Evolutionary conservation across 2,329 filamentous ascomycete species (phyloP), one percentile per base, ranked within the genome.

Genomic region (Tolypocladium album): DNA sequence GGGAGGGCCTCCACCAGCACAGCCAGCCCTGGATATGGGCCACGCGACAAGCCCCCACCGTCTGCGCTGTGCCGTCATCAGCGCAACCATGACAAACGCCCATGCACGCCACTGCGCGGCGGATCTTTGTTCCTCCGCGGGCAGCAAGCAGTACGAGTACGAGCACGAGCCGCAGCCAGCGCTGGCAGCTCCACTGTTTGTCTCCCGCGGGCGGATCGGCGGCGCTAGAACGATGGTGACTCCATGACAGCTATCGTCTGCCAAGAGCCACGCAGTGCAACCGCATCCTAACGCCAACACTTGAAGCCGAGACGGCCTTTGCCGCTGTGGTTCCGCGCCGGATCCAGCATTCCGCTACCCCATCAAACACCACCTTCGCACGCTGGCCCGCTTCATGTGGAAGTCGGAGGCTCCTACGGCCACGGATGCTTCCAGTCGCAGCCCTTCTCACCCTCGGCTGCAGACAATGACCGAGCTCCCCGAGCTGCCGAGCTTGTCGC

Each of bases 401-500:
- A 78, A 76, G 61, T 68, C 70, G 64, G 68, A 71, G 69, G 74
- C 72, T 70, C 70, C 73, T 61, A 68, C 68, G 61, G 65, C 40
- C 27, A 24, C 72, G 70, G 73, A 74, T 69, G 72, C 72, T 69
- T 70, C 71, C 65, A 65, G 64, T 60, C 62, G 64, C 64, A 66
- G 64, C 61, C 66, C 66, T 56, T 63, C 66, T 56, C 63, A 69
- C 61, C 64, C 65, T 63, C 68, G 68, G 63, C 66, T 61, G 56
- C 69, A 72, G 66, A 78, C 69, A 65, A 83, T 82, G 81, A 74
- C 75, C 53, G 72, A 76, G 61, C 73, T 76, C 47, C 72, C 76
- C n/a, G 60, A 68, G 13, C 70, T 72, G 60, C 86, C 86, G 58
- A 71, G 68, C 38, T 76, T 92, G 63, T 88, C 83, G 61, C 88